phyloP scores from a whole-genome alignment of 139 green algal genomes.

The Chlorella sp. region DNA sequence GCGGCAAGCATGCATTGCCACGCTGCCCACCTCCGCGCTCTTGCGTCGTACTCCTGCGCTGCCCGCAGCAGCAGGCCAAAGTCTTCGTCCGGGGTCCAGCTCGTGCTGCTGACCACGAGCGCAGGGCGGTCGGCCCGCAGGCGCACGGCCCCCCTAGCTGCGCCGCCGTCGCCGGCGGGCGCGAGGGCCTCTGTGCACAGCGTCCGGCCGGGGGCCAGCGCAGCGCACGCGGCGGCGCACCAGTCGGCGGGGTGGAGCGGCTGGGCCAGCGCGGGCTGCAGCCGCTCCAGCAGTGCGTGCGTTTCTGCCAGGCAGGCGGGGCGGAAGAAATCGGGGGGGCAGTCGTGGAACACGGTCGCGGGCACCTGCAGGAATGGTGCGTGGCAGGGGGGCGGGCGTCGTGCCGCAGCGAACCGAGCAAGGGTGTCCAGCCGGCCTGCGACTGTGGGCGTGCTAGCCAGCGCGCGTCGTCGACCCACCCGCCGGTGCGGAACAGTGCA shows the following conservation, averaged over 20 bases:
- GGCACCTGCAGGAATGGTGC: too few species aligned
- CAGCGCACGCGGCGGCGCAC: background rate
- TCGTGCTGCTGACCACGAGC: constrained; percentile 93
- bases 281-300: constrained; percentile 44
- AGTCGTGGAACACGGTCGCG: constrained; percentile 90
- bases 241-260: constrained; percentile 41
- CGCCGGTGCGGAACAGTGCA: too few species aligned
- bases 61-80: constrained; percentile 91
- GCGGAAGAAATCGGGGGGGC: constrained; percentile 76
- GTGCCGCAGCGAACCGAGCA: too few species aligned
- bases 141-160: background rate
- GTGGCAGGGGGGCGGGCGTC: too few species aligned
- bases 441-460: too few species aligned
- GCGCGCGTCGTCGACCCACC: too few species aligned
- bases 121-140: constrained; percentile 65
- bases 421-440: too few species aligned
- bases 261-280: constrained; percentile 22
- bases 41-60: constrained; percentile 35
- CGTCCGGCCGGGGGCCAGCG: constrained; percentile 9
- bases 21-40: background rate
- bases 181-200: constrained; percentile 37
- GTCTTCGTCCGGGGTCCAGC: constrained; percentile 98
- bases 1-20: background rate
- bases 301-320: constrained; percentile 34
- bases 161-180: background rate